Evolutionary conservation across 495 filamentous ascomycete species (phyloP), one percentile per base, ranked within the genome.

Genomic region (Choiromyces venosus): DNA sequence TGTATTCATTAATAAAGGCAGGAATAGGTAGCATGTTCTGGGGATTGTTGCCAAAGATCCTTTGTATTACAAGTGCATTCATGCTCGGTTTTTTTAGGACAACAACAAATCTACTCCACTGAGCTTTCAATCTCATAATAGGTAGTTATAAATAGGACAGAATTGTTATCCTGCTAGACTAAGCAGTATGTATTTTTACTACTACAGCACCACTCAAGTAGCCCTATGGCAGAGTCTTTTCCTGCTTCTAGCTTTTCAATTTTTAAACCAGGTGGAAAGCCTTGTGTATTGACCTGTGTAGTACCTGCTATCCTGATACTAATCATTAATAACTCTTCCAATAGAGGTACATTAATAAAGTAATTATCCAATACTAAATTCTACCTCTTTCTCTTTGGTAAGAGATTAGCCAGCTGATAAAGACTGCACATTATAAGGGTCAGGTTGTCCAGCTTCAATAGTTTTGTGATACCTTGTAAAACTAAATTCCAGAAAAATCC

Each of bases 1-100:
- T 77, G 70, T 77, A 79, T 64, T 75, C 76, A 37, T 77, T 64
- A 70, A 79, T 79, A 46, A 52, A 46, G 40, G 78, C 71, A 78
- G 68, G 66, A 29, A 64, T 52, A 37, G 70, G 70, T 25, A 72
- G 64, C 18, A 37, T 19, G 14, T 68, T n/a, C 29, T 21, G 56
- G 29, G 68, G 19, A n/a, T n/a, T n/a, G n/a, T n/a, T n/a, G n/a
- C n/a, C n/a, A n/a, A n/a, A n/a, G n/a, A n/a, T n/a, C n/a, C n/a
- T n/a, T n/a, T n/a, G n/a, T n/a, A n/a, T n/a, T n/a, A n/a, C n/a
- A n/a, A n/a, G n/a, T n/a, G n/a, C n/a, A n/a, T n/a, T n/a, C n/a
- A n/a, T n/a, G n/a, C n/a, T n/a, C n/a, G n/a, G n/a, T n/a, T n/a
- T n/a, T n/a, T n/a, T n/a, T n/a, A n/a, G n/a, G n/a, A n/a, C n/a